Conservation (phyloP, 345 rosid species). For the Triadica sebifera region DNA sequence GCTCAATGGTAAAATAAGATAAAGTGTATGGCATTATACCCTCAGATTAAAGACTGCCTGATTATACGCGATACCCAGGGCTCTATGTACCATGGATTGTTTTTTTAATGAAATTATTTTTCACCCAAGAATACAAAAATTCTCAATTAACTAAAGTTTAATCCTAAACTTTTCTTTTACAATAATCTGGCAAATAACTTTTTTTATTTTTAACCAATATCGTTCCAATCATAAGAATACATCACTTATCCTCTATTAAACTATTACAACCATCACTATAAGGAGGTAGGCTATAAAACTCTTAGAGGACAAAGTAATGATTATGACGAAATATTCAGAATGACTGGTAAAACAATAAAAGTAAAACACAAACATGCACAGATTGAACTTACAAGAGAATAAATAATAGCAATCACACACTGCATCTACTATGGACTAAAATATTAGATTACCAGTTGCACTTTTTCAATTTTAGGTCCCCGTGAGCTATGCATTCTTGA, state of each 20-base stretch:
- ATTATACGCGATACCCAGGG: background rate
- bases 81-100: background rate
- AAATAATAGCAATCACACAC: background rate
- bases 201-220: background rate
- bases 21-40: background rate
- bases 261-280: background rate
- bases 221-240: background rate
- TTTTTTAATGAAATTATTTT: background rate
- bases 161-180: background rate
- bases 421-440: background rate
- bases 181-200: background rate
- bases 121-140: background rate
- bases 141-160: background rate
- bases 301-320: background rate
- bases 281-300: background rate
- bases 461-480: constrained; percentile 76
- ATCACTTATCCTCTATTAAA: background rate
- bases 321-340: background rate
- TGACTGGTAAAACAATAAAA: background rate
- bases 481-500: constrained; percentile 37
- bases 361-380: background rate
- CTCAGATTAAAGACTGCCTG: background rate
- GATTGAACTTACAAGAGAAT: background rate
- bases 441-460: constrained; percentile 68
- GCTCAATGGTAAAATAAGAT: background rate